Evolutionary conservation across 2,329 filamentous ascomycete species (phyloP).

Genomic region (Aureobasidium sp.): DNA sequence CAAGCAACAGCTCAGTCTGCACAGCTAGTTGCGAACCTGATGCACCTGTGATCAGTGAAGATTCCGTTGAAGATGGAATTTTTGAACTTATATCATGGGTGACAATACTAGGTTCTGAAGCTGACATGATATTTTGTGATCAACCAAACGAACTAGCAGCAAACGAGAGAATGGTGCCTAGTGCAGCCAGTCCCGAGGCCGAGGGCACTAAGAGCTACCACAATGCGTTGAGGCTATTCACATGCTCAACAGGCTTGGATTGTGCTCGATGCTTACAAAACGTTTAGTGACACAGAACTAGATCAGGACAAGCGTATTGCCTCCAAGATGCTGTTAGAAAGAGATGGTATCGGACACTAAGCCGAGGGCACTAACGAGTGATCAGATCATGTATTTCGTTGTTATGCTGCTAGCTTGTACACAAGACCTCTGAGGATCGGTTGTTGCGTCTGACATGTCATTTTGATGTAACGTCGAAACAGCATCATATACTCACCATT

Average conservation of each 20-base stretch:
- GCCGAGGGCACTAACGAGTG: background rate
- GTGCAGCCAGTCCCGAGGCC: background rate
- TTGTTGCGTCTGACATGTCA: background rate
- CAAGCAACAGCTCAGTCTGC: background rate
- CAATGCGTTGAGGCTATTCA: background rate
- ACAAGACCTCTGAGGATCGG: background rate
- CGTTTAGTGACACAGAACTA: background rate
- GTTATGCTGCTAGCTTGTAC: background rate
- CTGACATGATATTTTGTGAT: background rate
- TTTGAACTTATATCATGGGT: background rate
- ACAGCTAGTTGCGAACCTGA: background rate
- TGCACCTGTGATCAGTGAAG: background rate
- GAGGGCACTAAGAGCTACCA: background rate
- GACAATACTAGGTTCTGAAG: background rate
- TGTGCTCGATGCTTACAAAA: background rate
- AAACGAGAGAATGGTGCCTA: background rate
- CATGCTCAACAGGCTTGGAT: background rate
- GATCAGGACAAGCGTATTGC: background rate
- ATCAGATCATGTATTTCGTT: background rate
- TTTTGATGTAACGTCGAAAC: background rate
- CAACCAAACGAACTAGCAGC: background rate
- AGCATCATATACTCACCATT: background rate
- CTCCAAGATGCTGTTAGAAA: background rate
- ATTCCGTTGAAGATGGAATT: background rate
- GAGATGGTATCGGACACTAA: background rate